Evolutionary conservation across 2,329 filamentous ascomycete genomes (phyloP).

Genomic region (Cladophialophora psammophila): DNA sequence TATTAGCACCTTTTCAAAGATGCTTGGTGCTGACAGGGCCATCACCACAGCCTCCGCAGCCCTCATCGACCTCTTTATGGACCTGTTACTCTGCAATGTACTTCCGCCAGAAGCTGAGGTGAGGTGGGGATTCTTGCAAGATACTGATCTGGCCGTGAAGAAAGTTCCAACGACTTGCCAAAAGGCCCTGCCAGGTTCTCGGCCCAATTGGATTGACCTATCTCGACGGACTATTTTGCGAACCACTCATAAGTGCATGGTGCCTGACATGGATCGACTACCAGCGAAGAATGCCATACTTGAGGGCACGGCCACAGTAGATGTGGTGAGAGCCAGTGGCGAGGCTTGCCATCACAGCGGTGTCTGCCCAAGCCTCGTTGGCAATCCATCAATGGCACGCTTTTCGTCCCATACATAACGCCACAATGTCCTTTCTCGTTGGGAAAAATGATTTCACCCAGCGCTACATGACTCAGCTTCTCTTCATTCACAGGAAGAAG

Average conservation of each 20-base stretch:
- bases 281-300: conserved; percentile 22
- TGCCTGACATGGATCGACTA: conserved; percentile 30
- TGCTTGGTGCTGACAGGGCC: conserved; percentile 21
- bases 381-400: conserved; percentile 32
- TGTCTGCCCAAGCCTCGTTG: conserved; percentile 37
- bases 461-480: neutral
- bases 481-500: neutral
- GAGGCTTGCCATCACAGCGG: conserved; percentile 29
- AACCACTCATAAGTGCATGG: conserved; percentile 31
- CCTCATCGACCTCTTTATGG: neutral
- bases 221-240: conserved; percentile 8
- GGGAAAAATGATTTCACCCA: neutral
- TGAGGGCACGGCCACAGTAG: conserved; percentile 18
- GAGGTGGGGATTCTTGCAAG: conserved; percentile 10
- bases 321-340: conserved; percentile 26
- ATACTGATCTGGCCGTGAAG: neutral
- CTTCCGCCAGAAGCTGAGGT: conserved; percentile 12
- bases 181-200: conserved; percentile 14
- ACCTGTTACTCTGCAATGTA: conserved; percentile 17
- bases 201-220: conserved; percentile 12
- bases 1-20: conserved; percentile 6
- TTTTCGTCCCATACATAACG: conserved; percentile 19
- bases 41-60: neutral
- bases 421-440: conserved; percentile 8
- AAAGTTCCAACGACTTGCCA: conserved; percentile 15